Conservation (phyloP, 169 alveolate genomes). For the Plasmodium vivax region DNA sequence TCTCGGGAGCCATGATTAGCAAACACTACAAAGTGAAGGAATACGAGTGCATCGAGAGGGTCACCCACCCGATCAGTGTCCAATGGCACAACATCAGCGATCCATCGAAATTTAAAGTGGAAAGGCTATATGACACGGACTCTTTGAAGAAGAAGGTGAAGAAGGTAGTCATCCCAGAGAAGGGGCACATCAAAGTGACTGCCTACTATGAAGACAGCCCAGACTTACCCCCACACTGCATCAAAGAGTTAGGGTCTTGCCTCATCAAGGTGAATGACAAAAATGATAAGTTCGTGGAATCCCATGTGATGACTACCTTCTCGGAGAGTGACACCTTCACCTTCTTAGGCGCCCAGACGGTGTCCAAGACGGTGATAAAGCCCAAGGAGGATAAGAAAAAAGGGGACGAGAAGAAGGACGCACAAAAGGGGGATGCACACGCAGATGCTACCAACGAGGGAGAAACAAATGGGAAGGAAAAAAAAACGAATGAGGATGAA, state of each 20-base stretch:
- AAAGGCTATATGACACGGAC: slow-evolving; percentile 46
- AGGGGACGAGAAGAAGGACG: slow-evolving; percentile 25
- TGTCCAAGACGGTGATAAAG: slow-evolving; percentile 34
- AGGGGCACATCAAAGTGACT: slow-evolving; percentile 74
- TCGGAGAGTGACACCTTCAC: slow-evolving; percentile 59
- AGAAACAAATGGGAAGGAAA: background rate
- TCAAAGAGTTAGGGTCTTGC: slow-evolving; percentile 77
- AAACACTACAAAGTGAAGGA: slow-evolving; percentile 82
- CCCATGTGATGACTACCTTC: slow-evolving; percentile 65
- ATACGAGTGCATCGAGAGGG: slow-evolving; percentile 78
- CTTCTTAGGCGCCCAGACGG: slow-evolving; percentile 54
- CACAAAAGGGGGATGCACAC: background rate
- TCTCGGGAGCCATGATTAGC: slow-evolving; percentile 83
- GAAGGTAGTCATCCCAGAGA: slow-evolving; percentile 47
- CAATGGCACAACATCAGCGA: slow-evolving; percentile 57
- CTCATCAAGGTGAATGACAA: slow-evolving; percentile 77
- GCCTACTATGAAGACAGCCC: slow-evolving; percentile 75
- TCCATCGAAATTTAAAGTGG: slow-evolving; percentile 3
- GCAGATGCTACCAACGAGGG: background rate
- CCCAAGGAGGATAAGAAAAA: slow-evolving; percentile 51
- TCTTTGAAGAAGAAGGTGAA: slow-evolving; percentile 40
- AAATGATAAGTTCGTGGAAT: slow-evolving; percentile 74
- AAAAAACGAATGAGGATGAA: slow-evolving; percentile 14
- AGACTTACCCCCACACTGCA: slow-evolving; percentile 67
- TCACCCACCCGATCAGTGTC: slow-evolving; percentile 76